Conservation (phyloP, 768 basidiomycete species). For the Naganishia antarctica region DNA sequence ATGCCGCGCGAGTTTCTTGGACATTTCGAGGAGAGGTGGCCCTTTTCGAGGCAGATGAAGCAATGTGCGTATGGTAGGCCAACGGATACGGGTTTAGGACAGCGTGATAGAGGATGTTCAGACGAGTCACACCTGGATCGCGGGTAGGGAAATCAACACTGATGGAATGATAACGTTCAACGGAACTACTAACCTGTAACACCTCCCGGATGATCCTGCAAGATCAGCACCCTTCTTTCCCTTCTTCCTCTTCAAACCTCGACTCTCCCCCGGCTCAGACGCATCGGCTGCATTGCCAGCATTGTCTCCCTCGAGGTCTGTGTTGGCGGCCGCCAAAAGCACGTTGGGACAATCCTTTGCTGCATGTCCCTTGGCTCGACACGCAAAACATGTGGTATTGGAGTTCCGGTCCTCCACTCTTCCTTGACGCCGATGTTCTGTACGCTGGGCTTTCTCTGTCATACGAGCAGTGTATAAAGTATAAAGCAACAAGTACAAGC, state of each 20-base stretch:
- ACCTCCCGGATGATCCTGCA: slow-evolving; percentile 55
- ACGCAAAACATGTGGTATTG: slow-evolving; percentile 75
- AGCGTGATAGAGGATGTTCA: slow-evolving; percentile 71
- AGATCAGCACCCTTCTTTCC: slow-evolving; percentile 40
- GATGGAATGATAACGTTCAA: not conserved
- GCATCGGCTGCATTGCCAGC: not conserved
- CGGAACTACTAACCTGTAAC: slow-evolving; percentile 61
- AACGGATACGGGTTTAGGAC: slow-evolving; percentile 57
- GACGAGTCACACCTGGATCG: slow-evolving; percentile 81
- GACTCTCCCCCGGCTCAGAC: slow-evolving; percentile 23
- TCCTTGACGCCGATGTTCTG: slow-evolving; percentile 63
- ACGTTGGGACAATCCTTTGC: slow-evolving; percentile 71
- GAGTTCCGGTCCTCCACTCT: slow-evolving; percentile 60
- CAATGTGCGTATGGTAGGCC: slow-evolving; percentile 84
- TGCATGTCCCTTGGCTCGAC: slow-evolving; percentile 74
- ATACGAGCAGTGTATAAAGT: not conserved
- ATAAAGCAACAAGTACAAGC: not conserved
- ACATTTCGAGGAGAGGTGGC: slow-evolving; percentile 80
- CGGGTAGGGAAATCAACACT: not conserved
- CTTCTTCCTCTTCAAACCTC: slow-evolving; percentile 39
- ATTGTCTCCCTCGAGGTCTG: slow-evolving; percentile 23
- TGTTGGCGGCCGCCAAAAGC: slow-evolving; percentile 37
- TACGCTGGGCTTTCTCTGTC: slow-evolving; percentile 39
- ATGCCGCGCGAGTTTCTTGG: slow-evolving; percentile 76
- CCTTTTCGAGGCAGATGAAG: slow-evolving; percentile 77